phyloP scores from a whole-genome alignment of 2,329 filamentous ascomycete species.

The Ophiostoma sp. region DNA sequence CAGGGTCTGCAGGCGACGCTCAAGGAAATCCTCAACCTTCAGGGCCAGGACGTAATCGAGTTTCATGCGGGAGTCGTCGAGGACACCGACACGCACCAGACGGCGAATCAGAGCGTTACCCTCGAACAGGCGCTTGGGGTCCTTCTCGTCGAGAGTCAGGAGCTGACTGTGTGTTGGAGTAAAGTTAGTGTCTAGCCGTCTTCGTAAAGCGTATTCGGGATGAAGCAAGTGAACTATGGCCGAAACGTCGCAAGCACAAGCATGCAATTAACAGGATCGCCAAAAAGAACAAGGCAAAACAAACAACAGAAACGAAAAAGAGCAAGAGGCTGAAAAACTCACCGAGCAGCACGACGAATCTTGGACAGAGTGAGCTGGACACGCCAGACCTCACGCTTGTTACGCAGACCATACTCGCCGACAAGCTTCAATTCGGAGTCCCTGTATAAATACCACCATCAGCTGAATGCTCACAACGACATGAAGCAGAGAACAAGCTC shows the following conservation, averaged over 20 bases:
- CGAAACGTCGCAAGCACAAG: background rate
- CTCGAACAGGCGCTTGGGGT: slow-evolving; percentile 99
- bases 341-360: slow-evolving; percentile 99
- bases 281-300: background rate
- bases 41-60: slow-evolving; percentile 99
- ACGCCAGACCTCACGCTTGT: slow-evolving; percentile 99
- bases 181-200: background rate
- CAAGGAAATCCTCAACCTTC: slow-evolving; percentile 99
- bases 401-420: slow-evolving; percentile 98
- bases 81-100: slow-evolving; percentile 98
- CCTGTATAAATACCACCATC: slow-evolving; percentile 48
- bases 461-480: slow-evolving; percentile 65
- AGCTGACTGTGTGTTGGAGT: slow-evolving; percentile 69
- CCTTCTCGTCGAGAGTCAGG: slow-evolving; percentile 99
- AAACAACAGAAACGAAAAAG: background rate
- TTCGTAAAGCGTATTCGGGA: background rate
- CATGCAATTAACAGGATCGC: background rate
- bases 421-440: slow-evolving; percentile 99
- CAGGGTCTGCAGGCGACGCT: slow-evolving; percentile 98
- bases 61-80: slow-evolving; percentile 99
- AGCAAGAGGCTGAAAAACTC: slow-evolving; percentile 37
- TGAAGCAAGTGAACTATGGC: background rate
- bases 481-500: slow-evolving; percentile 89
- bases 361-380: slow-evolving; percentile 99
- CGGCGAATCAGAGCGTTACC: slow-evolving; percentile 99